Percentiles rank a stretch among this genome's conserved stretches.
Evolutionary conservation across 2,329 filamentous ascomycete species (phyloP).

Genomic region (Aspergillus tanneri): DNA sequence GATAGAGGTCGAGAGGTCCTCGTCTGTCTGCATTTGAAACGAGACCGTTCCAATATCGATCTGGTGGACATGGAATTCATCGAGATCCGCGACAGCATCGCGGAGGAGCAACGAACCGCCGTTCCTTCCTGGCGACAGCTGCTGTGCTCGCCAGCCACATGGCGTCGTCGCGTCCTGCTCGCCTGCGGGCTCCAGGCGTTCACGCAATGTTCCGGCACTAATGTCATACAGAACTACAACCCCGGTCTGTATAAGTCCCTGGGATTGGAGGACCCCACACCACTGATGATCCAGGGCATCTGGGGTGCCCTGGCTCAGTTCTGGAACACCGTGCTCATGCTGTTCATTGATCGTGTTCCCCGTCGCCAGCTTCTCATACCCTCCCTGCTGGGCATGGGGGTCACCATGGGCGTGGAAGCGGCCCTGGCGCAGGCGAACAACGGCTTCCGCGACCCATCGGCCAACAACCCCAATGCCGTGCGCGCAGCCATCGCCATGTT

Average conservation of each 20-base stretch:
- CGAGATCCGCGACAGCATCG: constrained; percentile 43
- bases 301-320: constrained; percentile 51
- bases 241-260: constrained; percentile 47
- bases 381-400: constrained; percentile 46
- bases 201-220: constrained; percentile 50
- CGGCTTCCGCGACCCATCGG: constrained; percentile 26
- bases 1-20: constrained; percentile 37
- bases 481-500: constrained; percentile 50
- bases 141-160: constrained; percentile 45
- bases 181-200: constrained; percentile 52
- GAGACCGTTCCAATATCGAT: constrained; percentile 29
- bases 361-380: constrained; percentile 51
- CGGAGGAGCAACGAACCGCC: constrained; percentile 36
- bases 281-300: constrained; percentile 54
- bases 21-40: constrained; percentile 31
- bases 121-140: constrained; percentile 42
- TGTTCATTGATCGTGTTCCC: constrained; percentile 48
- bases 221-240: constrained; percentile 48
- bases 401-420: constrained; percentile 42
- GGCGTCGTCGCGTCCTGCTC: constrained; percentile 49
- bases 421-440: constrained; percentile 40
- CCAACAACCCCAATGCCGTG: constrained; percentile 36
- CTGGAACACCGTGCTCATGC: constrained; percentile 50
- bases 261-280: constrained; percentile 45
- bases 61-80: constrained; percentile 43